Base-by-base conservation (phyloP, 2,329 filamentous ascomycete species). In the Moelleriella libera region DNA sequence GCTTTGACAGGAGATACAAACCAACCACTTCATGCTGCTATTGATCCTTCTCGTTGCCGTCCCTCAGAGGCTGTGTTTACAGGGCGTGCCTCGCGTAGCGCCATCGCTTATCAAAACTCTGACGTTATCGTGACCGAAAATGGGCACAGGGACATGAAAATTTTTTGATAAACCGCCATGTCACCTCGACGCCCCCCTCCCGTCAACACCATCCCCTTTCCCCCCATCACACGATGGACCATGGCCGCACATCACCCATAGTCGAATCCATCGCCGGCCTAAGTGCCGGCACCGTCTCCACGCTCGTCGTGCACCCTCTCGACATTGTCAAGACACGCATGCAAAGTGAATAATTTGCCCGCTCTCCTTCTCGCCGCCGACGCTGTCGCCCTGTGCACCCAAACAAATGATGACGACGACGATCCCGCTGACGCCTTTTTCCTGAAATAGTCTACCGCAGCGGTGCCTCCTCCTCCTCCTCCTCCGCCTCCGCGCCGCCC, bases 241-340 rank as follows among this genome's bases (percentile, higher is more conserved):
- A 75, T 71, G 76, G 69, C 68, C 78, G 75, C 66, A 70, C 84
- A 61, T 83, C 84, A 59, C 80, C 85, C 66, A 87, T 85, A 60
- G 78, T 96, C 66, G 92, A 97, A 75, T 83, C 84, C 59, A 73
- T 89, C 63, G 88, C 92, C 51, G 92, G 92, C 57, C 83, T 98
- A 65, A 85, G 83, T 53, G 92, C 92, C 50, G 92, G 92, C 51
- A 76, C 88, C 48, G 76, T 88, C 56, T 85, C 89, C 47, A 97
- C 92, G 29, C 74, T 97, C 45, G 82, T 81, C 48, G 84, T 92
- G 46, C 90, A 97, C 62, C 92, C 92, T 32, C 79, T 98, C 50
- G 92, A 98, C 68, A 82, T 98, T 53, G 82, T 97, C 62, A 98
- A 98, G 74, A 97, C 90, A 51, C 84, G 92, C 53, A 80, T 98